Evolutionary conservation across 768 basidiomycete species (phyloP), one percentile per base, ranked within the genome.

Genomic region (Pluteus cervinus): DNA sequence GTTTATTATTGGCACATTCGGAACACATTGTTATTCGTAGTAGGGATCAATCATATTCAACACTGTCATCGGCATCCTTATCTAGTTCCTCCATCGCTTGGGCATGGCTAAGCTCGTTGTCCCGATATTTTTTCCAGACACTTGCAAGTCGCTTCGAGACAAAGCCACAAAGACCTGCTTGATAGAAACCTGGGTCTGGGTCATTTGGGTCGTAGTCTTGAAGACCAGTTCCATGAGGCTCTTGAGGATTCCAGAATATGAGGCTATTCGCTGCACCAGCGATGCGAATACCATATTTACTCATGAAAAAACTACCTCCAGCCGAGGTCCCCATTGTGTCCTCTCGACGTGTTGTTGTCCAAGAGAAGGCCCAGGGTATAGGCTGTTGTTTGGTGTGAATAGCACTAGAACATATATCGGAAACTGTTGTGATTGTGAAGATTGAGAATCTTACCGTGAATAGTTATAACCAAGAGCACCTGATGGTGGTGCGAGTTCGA

Each of bases 161-260:
- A n/a, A n/a, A n/a, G n/a, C n/a, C n/a, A n/a, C n/a, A n/a, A n/a
- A n/a, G n/a, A n/a, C n/a, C n/a, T n/a, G n/a, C n/a, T 30, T 51
- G 47, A n/a, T n/a, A 9, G 18, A 31, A 36, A 24, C 2, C 1
- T 5, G 50, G 45, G 17, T 40, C 25, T 10, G 9, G 8, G 8
- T 28, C 23, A 9, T 34, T 11, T 9, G 50, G 47, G 22, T 40
- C 12, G 16, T 23, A 30, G 7, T 46, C 14, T 29, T 37, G 47
- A n/a, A 51, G 42, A 31, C 49, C 46, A 1, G 47, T 51, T 8
- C 47, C 39, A 37, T 51, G 49, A 9, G 31, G 14, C n/a, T 47
- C 38, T 1, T 4, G n/a, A 10, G 46, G 49, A 10, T 28, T 26
- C 49, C 49, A 51, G 7, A 36, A 40, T 3, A 49, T 24, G 4